These are phyloP conservation scores for Protostelium mycophagum DNA, from an alignment of 78 protist genomes.

Conservation along the genomic window DNA sequence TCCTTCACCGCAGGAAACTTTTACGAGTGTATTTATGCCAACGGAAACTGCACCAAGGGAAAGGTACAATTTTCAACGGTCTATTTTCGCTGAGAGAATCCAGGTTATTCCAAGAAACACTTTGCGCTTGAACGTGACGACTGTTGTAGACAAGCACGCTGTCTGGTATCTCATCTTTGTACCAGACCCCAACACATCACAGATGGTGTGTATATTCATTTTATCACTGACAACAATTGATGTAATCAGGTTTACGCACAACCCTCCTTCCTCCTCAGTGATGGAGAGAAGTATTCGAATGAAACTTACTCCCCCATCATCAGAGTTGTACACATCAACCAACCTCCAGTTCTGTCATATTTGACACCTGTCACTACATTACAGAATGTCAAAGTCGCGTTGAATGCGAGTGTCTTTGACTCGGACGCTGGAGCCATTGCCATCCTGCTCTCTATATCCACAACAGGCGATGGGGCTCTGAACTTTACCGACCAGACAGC, in stretches of 20 bases:
- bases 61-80: no score
- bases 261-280: not conserved
- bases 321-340: not conserved
- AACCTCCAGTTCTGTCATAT: not conserved
- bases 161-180: not conserved
- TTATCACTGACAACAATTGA: no score
- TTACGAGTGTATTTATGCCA: no score
- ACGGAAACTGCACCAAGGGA: no score
- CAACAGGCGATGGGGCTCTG: no score
- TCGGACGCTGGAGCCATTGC: not conserved
- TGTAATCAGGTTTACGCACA: not conserved
- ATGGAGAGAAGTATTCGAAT: not conserved
- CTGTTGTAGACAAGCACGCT: no score
- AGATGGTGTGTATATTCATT: not conserved
- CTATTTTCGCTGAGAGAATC: no score
- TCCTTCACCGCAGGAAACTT: no score
- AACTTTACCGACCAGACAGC: no score
- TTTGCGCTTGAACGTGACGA: no score
- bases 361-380: not conserved
- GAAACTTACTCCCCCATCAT: not conserved
- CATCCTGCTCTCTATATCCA: no score
- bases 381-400: not conserved
- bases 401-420: not conserved
- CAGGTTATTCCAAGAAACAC: no score
- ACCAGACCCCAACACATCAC: not conserved